Evolutionary conservation across 768 basidiomycete species (phyloP).

Genomic region (Coprinopsis marcescibilis): DNA sequence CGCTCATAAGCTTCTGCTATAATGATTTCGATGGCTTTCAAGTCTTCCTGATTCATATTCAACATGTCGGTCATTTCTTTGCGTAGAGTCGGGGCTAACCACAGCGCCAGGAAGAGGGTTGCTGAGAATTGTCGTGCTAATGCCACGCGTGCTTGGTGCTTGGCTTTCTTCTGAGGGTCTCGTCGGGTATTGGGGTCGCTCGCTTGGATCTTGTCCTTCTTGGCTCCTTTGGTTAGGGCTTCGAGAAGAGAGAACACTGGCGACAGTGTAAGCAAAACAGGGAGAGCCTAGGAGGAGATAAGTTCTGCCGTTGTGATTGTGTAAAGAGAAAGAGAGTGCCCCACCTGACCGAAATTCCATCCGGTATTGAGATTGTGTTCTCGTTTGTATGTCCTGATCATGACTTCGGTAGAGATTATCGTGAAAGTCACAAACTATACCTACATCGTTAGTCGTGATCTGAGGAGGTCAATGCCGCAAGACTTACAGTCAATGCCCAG

Average conservation of each 20-base stretch:
- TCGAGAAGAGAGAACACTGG: conserved; percentile 1
- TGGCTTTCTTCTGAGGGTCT: neutral
- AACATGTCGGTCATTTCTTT: neutral
- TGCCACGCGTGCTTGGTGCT: neutral
- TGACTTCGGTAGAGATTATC: neutral
- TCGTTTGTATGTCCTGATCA: neutral
- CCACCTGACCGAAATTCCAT: conserved; percentile 4
- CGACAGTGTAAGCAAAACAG: neutral
- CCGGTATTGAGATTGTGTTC: conserved; percentile 3
- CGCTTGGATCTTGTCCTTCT: neutral
- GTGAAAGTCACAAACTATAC: neutral
- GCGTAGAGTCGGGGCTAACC: neutral
- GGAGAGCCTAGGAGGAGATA: neutral
- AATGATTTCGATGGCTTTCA: neutral
- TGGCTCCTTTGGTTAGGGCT: neutral
- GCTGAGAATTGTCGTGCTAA: conserved; percentile 2
- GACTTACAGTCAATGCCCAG: neutral
- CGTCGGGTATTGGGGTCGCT: neutral
- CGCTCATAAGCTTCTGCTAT: conserved; percentile 2
- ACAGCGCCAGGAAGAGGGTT: neutral
- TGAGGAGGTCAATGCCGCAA: neutral
- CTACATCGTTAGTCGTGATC: neutral
- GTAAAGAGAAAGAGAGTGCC: neutral
- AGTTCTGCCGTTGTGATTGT: neutral
- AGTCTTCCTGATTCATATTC: neutral